phyloP scores from a whole-genome alignment of 257 asterid species.

The Parsonsia alboflavescens region DNA sequence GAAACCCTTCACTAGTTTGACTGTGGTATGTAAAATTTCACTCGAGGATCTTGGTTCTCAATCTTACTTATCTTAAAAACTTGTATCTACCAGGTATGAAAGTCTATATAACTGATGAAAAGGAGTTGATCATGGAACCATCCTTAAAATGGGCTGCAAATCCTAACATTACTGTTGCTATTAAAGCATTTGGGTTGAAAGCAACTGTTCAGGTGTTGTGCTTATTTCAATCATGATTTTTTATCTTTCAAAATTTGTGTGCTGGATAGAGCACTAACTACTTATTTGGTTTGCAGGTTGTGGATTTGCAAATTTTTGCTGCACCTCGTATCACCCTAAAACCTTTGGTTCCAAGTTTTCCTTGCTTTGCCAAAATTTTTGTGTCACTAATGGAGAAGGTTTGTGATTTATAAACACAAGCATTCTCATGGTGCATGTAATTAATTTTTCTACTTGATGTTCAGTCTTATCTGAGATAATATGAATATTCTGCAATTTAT shows the following conservation, averaged over 20 bases:
- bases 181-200: slow-evolving; percentile 77
- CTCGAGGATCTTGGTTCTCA: neutral
- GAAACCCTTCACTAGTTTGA: neutral
- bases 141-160: slow-evolving; percentile 95
- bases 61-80: slow-evolving; percentile 1
- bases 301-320: slow-evolving; percentile 91
- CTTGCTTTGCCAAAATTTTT: slow-evolving; percentile 73
- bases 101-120: slow-evolving; percentile 56
- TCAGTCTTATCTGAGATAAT: neutral
- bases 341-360: slow-evolving; percentile 99
- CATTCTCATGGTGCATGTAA: neutral
- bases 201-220: slow-evolving; percentile 79
- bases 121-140: slow-evolving; percentile 99
- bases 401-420: slow-evolving; percentile 14
- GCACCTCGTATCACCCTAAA: slow-evolving; percentile 91
- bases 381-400: slow-evolving; percentile 96
- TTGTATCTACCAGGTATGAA: slow-evolving; percentile 47
- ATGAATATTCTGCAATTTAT: too few relatives aligned
- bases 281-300: slow-evolving; percentile 47
- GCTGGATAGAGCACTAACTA: slow-evolving; percentile 1
- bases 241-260: neutral
- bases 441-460: neutral
- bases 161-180: slow-evolving; percentile 72
- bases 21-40: neutral
- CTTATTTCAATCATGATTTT: slow-evolving; percentile 5